These are phyloP conservation scores for Solanum appendiculatum DNA, from an alignment of 257 asterid species.

Conservation along the genomic window DNA sequence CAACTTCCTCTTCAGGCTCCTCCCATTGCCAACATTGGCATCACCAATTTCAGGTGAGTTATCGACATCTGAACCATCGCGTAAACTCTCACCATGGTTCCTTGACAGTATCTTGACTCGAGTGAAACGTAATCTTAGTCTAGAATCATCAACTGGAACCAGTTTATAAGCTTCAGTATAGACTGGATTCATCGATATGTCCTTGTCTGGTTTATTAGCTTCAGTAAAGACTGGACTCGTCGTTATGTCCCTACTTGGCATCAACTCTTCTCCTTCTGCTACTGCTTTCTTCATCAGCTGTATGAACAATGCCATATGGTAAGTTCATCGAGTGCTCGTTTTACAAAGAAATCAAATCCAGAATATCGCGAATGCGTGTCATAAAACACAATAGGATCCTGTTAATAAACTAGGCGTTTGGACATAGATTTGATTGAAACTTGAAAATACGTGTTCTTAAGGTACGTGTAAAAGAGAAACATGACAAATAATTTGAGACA, in stretches of 20 bases:
- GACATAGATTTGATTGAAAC: neutral
- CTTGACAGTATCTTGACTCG: slow-evolving; percentile 5
- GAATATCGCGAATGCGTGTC: neutral
- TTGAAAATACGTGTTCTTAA: neutral
- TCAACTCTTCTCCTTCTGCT: slow-evolving; percentile 33
- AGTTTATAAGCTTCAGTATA: neutral
- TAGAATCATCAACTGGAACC: neutral
- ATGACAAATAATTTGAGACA: neutral
- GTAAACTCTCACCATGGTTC: slow-evolving; percentile 6
- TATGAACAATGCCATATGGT: neutral
- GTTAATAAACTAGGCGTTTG: neutral
- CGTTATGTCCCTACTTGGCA: slow-evolving; percentile 23
- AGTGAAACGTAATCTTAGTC: neutral
- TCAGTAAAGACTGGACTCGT: neutral
- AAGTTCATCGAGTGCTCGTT: neutral
- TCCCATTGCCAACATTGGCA: neutral
- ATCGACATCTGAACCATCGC: neutral
- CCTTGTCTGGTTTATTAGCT: neutral
- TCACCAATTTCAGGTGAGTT: neutral
- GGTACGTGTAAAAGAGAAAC: neutral
- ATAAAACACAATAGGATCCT: neutral
- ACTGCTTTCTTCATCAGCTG: slow-evolving; percentile 29
- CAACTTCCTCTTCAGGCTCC: neutral
- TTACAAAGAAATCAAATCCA: neutral
- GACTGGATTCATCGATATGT: neutral